phyloP scores from a whole-genome alignment of 1,284 basidiomycete species.

The Rhodotorula sp. region DNA sequence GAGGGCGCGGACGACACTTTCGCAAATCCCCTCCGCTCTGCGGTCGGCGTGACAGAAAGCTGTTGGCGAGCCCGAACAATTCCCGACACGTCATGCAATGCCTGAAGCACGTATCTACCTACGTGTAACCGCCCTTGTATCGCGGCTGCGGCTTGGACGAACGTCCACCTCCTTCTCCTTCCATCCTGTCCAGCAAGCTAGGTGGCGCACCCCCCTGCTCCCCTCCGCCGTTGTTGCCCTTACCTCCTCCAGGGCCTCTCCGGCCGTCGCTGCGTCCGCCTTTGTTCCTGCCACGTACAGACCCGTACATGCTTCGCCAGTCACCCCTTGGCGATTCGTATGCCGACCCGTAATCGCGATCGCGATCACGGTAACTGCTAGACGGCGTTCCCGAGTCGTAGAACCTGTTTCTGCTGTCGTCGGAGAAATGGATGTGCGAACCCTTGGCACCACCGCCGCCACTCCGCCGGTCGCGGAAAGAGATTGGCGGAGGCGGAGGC shows the following conservation, averaged over 20 bases:
- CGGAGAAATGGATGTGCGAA: constrained; percentile 23
- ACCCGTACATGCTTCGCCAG: constrained; percentile 6
- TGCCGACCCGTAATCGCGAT: constrained; percentile 2
- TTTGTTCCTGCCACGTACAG: neutral
- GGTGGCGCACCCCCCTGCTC: neutral
- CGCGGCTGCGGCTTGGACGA: neutral
- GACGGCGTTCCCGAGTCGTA: neutral
- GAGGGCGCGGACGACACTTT: no score
- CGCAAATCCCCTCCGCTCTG: no score
- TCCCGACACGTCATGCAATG: no score
- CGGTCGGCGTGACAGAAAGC: no score
- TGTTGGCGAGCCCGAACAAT: no score
- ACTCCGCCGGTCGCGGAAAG: neutral
- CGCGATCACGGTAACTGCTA: neutral
- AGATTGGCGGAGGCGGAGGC: neutral
- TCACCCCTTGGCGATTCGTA: constrained; percentile 12
- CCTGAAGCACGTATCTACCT: no score
- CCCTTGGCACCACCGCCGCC: neutral
- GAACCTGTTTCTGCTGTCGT: constrained; percentile 11
- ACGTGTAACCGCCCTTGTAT: neutral
- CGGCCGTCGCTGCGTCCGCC: neutral
- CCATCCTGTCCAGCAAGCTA: constrained; percentile 1
- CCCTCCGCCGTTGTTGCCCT: neutral
- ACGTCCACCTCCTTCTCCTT: neutral
- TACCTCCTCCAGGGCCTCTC: neutral